Evolutionary conservation across 1,284 basidiomycete genomes (phyloP), one percentile per base, ranked within the genome.

Genomic region (Rhodotorula sp.): DNA sequence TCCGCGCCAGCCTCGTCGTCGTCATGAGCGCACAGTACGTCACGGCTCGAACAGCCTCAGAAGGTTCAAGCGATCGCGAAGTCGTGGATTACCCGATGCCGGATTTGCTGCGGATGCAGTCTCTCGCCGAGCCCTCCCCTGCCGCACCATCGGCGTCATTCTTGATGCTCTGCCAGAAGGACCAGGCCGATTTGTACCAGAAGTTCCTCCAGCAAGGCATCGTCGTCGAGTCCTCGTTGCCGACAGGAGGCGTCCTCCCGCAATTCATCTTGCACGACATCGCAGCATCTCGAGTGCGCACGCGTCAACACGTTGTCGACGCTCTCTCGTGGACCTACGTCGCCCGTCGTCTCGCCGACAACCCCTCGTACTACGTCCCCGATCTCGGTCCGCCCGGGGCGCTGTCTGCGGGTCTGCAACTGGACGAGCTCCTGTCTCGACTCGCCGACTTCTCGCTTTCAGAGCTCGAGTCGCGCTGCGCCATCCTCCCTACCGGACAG

Each of bases 11-110:
- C 7, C 86, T 87, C 6, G 94, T 98, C 22, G 84, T 97, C 49
- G 88, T 94, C 60, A 90, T 98, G 88, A 91, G 93, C 37, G 93
- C 95, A 10, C 95, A 99, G 80, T 96, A 92, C 79, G 81, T 72
- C 42, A 56, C 61, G 7, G 48, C 71, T 10, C 60, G 49, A 26
- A 79, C 29, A 26, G 60, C 51, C 69, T 80, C n/a, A 14, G 63
- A 55, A 0, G 66, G 58, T 26, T 66, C 66, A 6, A 42, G 64
- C 30, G 75, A 75, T 24, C 61, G 67, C 14, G 69, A 70, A 49
- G 60, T 69, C 59, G 84, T 85, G 60, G 91, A 93, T 78, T 99
- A 99, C 79, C 82, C 84, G 0, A 82, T 93, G 46, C 84, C 87
- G 45, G 95, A 98, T 77, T 82, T 99, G 58, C 87, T 91, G 62